phyloP scores from a whole-genome alignment of 306 rosid species.

The Medicago truncatula region MtrunA17r5.0-ANR NC_053042.1:45359001-45359500 shows the following conservation, averaged over 20 bases:
- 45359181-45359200: background rate
- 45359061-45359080: background rate
- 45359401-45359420: background rate
- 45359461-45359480: background rate
- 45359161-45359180: background rate
- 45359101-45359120: background rate
- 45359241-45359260: background rate
- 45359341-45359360: conserved; percentile 5
- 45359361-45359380: background rate
- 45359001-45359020: background rate
- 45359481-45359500: background rate
- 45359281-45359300: background rate
- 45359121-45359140: background rate
- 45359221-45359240: too few species aligned
- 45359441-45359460: background rate
- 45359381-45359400: background rate
- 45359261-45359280: background rate
- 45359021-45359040: background rate
- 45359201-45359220: background rate
- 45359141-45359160: background rate
- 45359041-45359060: background rate
- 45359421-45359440: background rate
- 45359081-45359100: background rate
- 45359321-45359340: background rate
- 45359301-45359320: background rate